Evolutionary conservation across 345 rosid species (phyloP).

Genomic region (Eucalyptus erythrocorys): DNA sequence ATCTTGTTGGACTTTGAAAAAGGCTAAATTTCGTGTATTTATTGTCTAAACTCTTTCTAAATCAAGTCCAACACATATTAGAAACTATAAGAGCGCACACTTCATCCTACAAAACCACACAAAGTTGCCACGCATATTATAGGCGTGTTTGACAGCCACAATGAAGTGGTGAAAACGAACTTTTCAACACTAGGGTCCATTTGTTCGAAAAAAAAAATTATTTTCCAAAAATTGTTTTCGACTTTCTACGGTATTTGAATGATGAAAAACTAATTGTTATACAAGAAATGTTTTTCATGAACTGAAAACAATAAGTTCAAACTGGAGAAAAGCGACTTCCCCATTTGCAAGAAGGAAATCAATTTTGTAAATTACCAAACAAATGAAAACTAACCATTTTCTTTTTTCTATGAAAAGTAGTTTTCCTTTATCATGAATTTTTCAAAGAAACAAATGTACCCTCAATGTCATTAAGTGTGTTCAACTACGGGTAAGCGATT

Average conservation of each 20-base stretch:
- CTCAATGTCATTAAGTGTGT: not conserved
- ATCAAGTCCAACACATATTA: not conserved
- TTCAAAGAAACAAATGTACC: not conserved
- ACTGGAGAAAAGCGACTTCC: not conserved
- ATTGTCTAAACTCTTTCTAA: not conserved
- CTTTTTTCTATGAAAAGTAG: no score
- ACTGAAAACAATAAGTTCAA: not conserved
- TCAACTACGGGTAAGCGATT: no score
- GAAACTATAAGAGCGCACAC: not conserved
- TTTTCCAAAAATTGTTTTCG: fast-evolving
- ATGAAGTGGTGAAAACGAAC: not conserved
- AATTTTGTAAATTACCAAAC: not conserved
- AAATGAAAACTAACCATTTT: not conserved
- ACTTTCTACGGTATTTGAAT: not conserved
- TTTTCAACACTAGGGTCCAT: not conserved
- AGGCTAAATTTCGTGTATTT: not conserved
- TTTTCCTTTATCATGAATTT: no score
- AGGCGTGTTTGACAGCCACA: not conserved
- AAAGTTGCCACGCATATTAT: not conserved
- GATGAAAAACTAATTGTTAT: not conserved
- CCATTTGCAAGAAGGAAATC: no score
- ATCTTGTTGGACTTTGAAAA: not conserved
- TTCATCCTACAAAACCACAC: not conserved
- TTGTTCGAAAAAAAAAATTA: no score
- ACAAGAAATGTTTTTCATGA: not conserved